Conservation (phyloP, 257 asterid species). For the Verbena officinalis region DNA sequence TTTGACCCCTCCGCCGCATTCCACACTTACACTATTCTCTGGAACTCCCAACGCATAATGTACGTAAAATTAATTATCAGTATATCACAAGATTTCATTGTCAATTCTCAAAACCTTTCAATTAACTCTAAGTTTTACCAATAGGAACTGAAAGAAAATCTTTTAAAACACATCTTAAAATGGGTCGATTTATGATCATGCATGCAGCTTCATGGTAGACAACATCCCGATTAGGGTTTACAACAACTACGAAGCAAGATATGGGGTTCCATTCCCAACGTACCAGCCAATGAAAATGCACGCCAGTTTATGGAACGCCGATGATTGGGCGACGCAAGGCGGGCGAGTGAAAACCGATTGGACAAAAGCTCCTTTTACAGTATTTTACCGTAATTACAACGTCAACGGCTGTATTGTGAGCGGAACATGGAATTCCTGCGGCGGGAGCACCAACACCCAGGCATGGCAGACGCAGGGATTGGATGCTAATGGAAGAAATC, state of each 20-base stretch:
- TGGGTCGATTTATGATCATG: not conserved
- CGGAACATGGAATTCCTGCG: constrained; percentile 31
- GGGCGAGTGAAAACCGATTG: constrained; percentile 67
- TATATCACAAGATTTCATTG: no score
- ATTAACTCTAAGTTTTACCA: no score
- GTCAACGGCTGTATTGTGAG: constrained; percentile 33
- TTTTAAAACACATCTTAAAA: no score
- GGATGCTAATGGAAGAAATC: constrained; percentile 42
- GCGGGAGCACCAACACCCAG: constrained; percentile 24
- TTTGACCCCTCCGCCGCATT: not conserved
- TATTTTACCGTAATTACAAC: constrained; percentile 41
- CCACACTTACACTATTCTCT: not conserved
- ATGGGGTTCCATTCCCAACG: constrained; percentile 55
- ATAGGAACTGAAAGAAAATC: no score
- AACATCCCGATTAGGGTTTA: constrained; percentile 59
- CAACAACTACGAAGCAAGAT: constrained; percentile 45
- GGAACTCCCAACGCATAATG: not conserved
- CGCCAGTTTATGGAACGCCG: constrained; percentile 67
- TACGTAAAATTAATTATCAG: not conserved
- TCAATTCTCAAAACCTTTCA: no score
- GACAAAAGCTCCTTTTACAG: constrained; percentile 61
- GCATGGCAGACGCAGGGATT: constrained; percentile 53
- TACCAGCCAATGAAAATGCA: constrained; percentile 54
- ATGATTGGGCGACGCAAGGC: constrained; percentile 79
- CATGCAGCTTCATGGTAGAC: constrained; percentile 62